Conservation (phyloP, 2,329 filamentous ascomycete species). For the Lasiodiplodia hormozganensis region DNA sequence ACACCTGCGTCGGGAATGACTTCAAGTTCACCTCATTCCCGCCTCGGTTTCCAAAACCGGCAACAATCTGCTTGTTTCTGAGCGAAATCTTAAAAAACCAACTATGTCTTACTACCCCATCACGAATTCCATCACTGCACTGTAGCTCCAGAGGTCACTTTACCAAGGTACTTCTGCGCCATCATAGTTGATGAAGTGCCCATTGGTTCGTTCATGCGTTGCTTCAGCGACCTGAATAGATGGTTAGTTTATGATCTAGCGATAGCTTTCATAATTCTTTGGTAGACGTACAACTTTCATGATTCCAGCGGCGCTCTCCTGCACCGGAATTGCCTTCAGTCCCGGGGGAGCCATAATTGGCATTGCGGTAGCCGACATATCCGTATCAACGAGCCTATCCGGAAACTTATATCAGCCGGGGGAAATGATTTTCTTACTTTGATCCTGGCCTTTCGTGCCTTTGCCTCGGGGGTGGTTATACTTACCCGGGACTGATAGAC, state of each 20-base stretch:
- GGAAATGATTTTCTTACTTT: neutral
- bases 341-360: neutral
- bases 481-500: conserved; percentile 7
- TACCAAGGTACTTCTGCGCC: neutral
- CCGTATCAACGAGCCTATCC: neutral
- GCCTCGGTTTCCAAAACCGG: no score
- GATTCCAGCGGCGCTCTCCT: neutral
- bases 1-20: no score
- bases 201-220: neutral
- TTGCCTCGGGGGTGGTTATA: no score
- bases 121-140: no score
- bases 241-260: neutral
- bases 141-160: neutral
- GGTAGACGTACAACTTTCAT: neutral
- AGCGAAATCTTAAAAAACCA: no score
- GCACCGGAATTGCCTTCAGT: neutral
- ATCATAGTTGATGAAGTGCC: conserved; percentile 4
- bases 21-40: no score
- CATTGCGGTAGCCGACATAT: neutral
- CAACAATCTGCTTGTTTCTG: no score
- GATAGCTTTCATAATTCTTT: neutral
- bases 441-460: no score
- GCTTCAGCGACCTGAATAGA: neutral
- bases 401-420: neutral
- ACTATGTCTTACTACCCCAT: no score